phyloP scores from a whole-genome alignment of 305 asterid species.

The Fraxinus angustifolia region DNA sequence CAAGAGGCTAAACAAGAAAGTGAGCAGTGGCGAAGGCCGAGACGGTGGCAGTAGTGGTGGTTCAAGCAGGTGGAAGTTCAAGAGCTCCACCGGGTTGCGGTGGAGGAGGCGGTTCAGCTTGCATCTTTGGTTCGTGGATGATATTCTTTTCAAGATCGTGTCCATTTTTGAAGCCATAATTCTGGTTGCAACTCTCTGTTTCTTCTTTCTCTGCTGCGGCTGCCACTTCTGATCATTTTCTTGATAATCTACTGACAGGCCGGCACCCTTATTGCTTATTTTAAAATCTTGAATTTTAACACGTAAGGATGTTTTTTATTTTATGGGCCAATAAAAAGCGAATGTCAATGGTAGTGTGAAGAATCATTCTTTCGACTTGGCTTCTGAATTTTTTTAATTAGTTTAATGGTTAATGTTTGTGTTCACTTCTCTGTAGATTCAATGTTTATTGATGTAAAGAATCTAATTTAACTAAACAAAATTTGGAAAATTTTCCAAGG shows the following conservation, averaged over 20 bases:
- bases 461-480: constrained; percentile 16
- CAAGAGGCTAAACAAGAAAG: constrained; percentile 47
- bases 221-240: constrained; percentile 53
- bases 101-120: constrained; percentile 64
- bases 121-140: constrained; percentile 63
- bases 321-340: background rate
- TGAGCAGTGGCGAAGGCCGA: constrained; percentile 7
- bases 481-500: background rate
- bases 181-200: constrained; percentile 51
- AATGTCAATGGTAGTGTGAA: background rate
- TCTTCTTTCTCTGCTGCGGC: constrained; percentile 81
- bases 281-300: background rate
- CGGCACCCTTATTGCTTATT: background rate
- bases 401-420: background rate
- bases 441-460: constrained; percentile 4
- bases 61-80: constrained; percentile 48
- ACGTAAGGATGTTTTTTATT: background rate
- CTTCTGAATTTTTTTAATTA: background rate
- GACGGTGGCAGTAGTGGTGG: constrained; percentile 24
- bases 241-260: background rate
- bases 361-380: background rate
- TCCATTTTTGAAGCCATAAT: constrained; percentile 60
- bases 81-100: constrained; percentile 48
- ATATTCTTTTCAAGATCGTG: constrained; percentile 61
- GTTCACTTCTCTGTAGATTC: background rate